Conservation (phyloP, 2,329 filamentous ascomycete genomes). For the Talaromyces sp. region DNA sequence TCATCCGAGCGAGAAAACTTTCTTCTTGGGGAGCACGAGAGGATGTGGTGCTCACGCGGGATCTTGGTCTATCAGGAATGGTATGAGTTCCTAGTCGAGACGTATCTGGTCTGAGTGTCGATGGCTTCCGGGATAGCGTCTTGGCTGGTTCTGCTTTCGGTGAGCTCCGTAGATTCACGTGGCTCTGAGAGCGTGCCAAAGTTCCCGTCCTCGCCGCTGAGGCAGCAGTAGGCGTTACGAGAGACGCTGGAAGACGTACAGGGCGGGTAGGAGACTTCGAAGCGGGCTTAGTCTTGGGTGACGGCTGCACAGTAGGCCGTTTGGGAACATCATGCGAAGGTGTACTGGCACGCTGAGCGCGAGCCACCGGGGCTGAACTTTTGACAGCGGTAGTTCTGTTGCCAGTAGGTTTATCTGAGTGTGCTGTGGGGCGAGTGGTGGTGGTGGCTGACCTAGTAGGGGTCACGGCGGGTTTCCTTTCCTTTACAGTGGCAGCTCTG, state of each 20-base stretch:
- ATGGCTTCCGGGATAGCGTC: constrained; percentile 34
- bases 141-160: constrained; percentile 17
- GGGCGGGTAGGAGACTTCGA: constrained; percentile 38
- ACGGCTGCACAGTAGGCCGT: constrained; percentile 20
- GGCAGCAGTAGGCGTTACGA: constrained; percentile 37
- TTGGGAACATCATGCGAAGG: constrained; percentile 27
- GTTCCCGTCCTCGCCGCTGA: constrained; percentile 33
- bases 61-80: constrained; percentile 34
- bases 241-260: constrained; percentile 37
- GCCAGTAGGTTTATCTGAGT: constrained; percentile 24
- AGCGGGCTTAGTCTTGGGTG: constrained; percentile 25
- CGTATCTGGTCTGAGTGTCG: constrained; percentile 27
- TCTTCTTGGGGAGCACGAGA: constrained; percentile 39
- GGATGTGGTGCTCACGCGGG: constrained; percentile 35
- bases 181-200: constrained; percentile 22
- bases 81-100: constrained; percentile 27
- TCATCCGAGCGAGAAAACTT: constrained; percentile 48
- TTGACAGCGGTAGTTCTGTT: constrained; percentile 23
- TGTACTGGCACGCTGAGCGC: constrained; percentile 25
- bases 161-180: constrained; percentile 17
- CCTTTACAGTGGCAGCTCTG: constrained; percentile 20
- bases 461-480: constrained; percentile 21
- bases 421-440: constrained; percentile 19
- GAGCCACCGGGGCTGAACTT: not conserved
- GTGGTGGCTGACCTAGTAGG: constrained; percentile 21